Evolutionary conservation across 2,329 filamentous ascomycete species (phyloP).

Genomic region (Exophiala aquamarina): DNA sequence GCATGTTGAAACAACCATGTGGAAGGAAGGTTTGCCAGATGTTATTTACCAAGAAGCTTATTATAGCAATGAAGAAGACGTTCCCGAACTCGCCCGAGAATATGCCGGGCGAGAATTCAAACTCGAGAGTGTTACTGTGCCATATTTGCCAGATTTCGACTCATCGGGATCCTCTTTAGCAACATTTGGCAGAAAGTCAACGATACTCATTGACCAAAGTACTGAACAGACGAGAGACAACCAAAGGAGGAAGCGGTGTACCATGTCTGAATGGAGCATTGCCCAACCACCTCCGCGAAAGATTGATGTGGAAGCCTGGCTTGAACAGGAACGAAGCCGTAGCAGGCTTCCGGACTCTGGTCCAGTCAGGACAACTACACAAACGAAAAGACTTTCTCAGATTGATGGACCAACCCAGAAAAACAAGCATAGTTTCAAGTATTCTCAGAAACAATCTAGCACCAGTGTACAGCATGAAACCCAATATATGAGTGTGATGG

Average conservation of each 20-base stretch:
- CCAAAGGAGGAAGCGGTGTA: slow-evolving; percentile 58
- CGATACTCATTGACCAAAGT: slow-evolving; percentile 49
- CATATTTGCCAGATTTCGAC: slow-evolving; percentile 79
- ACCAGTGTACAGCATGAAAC: slow-evolving; percentile 79
- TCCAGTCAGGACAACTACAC: slow-evolving; percentile 9
- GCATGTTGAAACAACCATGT: slow-evolving; percentile 57
- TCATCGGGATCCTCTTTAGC: slow-evolving; percentile 57
- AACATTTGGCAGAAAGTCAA: slow-evolving; percentile 54
- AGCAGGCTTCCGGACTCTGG: slow-evolving; percentile 4
- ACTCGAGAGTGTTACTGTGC: slow-evolving; percentile 70
- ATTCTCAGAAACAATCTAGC: slow-evolving; percentile 71
- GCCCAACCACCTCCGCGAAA: slow-evolving; percentile 68
- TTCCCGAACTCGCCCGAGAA: slow-evolving; percentile 73
- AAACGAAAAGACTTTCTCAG: slow-evolving; percentile 61
- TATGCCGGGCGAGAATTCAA: slow-evolving; percentile 87
- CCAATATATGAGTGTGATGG: slow-evolving; percentile 97
- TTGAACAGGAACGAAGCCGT: slow-evolving; percentile 40
- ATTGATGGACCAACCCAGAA: slow-evolving; percentile 86
- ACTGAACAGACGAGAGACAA: slow-evolving; percentile 54
- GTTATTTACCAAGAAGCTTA: slow-evolving; percentile 82
- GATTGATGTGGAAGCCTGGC: slow-evolving; percentile 70
- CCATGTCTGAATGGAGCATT: slow-evolving; percentile 74
- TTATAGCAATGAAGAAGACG: slow-evolving; percentile 80
- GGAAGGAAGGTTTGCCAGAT: slow-evolving; percentile 58
- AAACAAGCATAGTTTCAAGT: slow-evolving; percentile 80